These are phyloP conservation scores for Metschnikowia vanudenii DNA, from an alignment of 805 yeast genomes.

Conservation along the genomic window DNA sequence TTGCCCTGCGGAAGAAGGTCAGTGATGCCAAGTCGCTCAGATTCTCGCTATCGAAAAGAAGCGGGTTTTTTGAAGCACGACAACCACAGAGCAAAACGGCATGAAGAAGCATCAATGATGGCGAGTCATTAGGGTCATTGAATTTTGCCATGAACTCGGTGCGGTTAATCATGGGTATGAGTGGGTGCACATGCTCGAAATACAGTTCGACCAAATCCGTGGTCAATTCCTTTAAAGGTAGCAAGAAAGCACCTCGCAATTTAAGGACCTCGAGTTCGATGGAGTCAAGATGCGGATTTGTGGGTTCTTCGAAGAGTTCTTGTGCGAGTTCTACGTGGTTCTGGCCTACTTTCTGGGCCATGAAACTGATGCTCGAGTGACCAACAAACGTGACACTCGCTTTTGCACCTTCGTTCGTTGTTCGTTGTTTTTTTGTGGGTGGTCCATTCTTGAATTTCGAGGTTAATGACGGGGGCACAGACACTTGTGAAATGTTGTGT, in stretches of 20 bases:
- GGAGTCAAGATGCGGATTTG: constrained; percentile 41
- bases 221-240: constrained; percentile 60
- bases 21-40: constrained; percentile 51
- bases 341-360: constrained; percentile 47
- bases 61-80: constrained; percentile 55
- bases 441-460: constrained; percentile 41
- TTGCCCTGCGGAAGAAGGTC: constrained; percentile 66
- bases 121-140: constrained; percentile 55
- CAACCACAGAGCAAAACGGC: constrained; percentile 70
- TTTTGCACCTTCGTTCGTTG: constrained; percentile 21
- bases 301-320: constrained; percentile 37
- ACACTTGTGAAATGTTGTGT: constrained; percentile 40
- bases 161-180: constrained; percentile 66
- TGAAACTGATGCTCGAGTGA: constrained; percentile 47
- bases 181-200: constrained; percentile 65
- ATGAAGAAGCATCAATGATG: constrained; percentile 64
- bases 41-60: constrained; percentile 48
- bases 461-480: constrained; percentile 44
- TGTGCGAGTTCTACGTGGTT: constrained; percentile 47
- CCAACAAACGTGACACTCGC: constrained; percentile 52
- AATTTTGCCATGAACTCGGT: constrained; percentile 57
- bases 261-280: constrained; percentile 66
- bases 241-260: constrained; percentile 64
- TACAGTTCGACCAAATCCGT: constrained; percentile 59
- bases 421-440: constrained; percentile 35